A percentile compares a stretch with the other conserved stretches of the same genome.
Conservation (phyloP, 2,329 filamentous ascomycete genomes). For the Pseudovirgaria hyperparasitica region DNA sequence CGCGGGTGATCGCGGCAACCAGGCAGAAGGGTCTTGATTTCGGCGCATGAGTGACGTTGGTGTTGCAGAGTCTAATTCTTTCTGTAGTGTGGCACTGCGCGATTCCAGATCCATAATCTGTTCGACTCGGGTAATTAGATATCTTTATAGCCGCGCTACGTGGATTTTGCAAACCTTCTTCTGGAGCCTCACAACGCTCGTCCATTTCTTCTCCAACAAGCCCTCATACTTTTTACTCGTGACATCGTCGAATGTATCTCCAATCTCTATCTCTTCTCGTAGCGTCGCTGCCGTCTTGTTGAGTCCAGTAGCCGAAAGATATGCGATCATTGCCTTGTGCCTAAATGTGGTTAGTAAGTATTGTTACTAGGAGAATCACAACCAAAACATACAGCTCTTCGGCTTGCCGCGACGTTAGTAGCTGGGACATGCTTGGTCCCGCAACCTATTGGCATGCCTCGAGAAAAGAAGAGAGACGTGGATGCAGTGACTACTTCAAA, state of each 20-base stretch:
- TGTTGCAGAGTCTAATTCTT: conserved; percentile 73
- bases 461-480: too few species aligned
- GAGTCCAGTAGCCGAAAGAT: conserved; percentile 63
- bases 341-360: conserved; percentile 32
- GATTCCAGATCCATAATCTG: conserved; percentile 91
- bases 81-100: conserved; percentile 58
- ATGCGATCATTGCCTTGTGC: conserved; percentile 89
- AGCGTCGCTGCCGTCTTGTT: conserved; percentile 57
- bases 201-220: conserved; percentile 96
- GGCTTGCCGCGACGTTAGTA: conserved; percentile 68
- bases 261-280: conserved; percentile 63
- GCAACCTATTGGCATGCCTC: too few species aligned
- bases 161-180: conserved; percentile 61
- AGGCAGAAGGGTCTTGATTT: conserved; percentile 72
- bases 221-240: conserved; percentile 92
- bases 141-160: neutral
- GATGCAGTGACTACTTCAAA: too few species aligned
- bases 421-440: conserved; percentile 71
- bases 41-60: conserved; percentile 63
- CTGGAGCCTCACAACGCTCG: conserved; percentile 82
- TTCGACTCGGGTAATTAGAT: conserved; percentile 8
- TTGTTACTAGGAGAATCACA: conserved; percentile 5
- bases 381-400: conserved; percentile 64
- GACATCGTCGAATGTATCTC: conserved; percentile 60
- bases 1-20: conserved; percentile 75